These are phyloP conservation scores for Protomyces lactucae-debilis DNA, from an alignment of 1,139 yeast genomes.

Conservation along the genomic window DNA sequence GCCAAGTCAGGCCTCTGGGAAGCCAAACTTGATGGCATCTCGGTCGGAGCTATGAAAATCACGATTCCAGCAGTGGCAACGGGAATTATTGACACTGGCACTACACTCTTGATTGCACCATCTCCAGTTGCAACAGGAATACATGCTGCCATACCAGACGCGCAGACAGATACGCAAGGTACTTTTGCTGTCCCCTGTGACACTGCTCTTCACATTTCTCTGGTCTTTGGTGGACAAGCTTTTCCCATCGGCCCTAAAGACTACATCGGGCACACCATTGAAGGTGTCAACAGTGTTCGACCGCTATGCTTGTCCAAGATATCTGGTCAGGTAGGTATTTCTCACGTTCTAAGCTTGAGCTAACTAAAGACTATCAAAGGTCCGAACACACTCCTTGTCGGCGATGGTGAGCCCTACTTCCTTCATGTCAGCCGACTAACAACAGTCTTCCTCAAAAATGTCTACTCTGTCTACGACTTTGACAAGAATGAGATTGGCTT, in stretches of 20 bases:
- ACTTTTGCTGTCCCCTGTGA: constrained; percentile 55
- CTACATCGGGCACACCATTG: constrained; percentile 50
- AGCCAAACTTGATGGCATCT: constrained; percentile 44
- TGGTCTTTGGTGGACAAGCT: constrained; percentile 45
- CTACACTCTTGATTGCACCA: constrained; percentile 58
- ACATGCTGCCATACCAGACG: constrained; percentile 49
- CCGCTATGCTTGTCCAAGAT: constrained; percentile 59
- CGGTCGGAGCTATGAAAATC: constrained; percentile 40
- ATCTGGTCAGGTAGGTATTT: constrained; percentile 44
- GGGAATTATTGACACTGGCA: constrained; percentile 62
- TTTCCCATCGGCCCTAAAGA: constrained; percentile 48
- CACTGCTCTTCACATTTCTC: constrained; percentile 41
- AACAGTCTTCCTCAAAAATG: constrained; percentile 50
- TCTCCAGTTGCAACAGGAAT: constrained; percentile 52
- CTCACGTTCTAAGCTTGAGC: background rate
- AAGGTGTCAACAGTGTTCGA: constrained; percentile 40
- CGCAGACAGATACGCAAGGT: constrained; percentile 39
- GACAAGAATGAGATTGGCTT: constrained; percentile 51
- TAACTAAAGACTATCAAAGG: constrained; percentile 35
- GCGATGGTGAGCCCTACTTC: constrained; percentile 40
- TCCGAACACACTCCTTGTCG: constrained; percentile 47
- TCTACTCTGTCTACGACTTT: constrained; percentile 57
- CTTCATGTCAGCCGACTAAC: background rate
- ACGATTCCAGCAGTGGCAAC: constrained; percentile 41
- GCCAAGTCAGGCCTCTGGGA: constrained; percentile 50